Evolutionary conservation across 2,329 filamentous ascomycete genomes (phyloP).

Genomic region (Aspergillus hiratsukae): DNA sequence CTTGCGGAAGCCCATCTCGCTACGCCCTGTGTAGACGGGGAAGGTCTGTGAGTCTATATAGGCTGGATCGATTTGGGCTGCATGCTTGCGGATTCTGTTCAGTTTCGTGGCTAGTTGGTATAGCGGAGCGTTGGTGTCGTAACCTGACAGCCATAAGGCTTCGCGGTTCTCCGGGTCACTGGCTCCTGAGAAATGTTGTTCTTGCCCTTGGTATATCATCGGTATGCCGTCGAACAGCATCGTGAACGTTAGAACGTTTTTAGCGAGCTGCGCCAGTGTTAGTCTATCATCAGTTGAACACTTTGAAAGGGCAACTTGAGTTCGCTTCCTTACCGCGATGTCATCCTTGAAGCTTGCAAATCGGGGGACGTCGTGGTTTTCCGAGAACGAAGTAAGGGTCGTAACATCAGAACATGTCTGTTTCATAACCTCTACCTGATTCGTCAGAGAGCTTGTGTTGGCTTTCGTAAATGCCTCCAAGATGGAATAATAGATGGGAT

Average conservation of each 20-base stretch:
- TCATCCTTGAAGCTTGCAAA: constrained; percentile 52
- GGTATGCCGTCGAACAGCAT: constrained; percentile 58
- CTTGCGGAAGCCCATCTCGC: constrained; percentile 44
- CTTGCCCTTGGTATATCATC: constrained; percentile 62
- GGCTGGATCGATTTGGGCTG: constrained; percentile 27
- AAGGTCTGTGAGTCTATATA: constrained; percentile 39
- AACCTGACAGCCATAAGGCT: constrained; percentile 52
- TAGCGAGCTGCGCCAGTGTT: constrained; percentile 40
- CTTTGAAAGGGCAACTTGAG: background rate
- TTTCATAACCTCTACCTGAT: constrained; percentile 22
- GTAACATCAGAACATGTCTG: constrained; percentile 37
- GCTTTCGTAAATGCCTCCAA: constrained; percentile 30
- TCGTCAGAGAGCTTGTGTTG: constrained; percentile 24
- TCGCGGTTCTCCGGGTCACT: constrained; percentile 49
- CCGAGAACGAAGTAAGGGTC: constrained; percentile 50
- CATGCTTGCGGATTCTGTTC: constrained; percentile 42
- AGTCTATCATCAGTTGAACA: background rate
- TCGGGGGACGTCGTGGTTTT: constrained; percentile 57
- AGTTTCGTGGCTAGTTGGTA: constrained; percentile 37
- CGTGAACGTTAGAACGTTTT: constrained; percentile 60
- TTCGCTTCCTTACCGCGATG: constrained; percentile 29
- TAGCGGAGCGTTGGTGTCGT: constrained; percentile 38
- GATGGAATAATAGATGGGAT: constrained; percentile 39
- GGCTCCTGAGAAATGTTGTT: constrained; percentile 55
- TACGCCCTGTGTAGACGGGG: constrained; percentile 38